Conservation (phyloP, 441 rosid species). For the Populus trichocarpa region DNA sequence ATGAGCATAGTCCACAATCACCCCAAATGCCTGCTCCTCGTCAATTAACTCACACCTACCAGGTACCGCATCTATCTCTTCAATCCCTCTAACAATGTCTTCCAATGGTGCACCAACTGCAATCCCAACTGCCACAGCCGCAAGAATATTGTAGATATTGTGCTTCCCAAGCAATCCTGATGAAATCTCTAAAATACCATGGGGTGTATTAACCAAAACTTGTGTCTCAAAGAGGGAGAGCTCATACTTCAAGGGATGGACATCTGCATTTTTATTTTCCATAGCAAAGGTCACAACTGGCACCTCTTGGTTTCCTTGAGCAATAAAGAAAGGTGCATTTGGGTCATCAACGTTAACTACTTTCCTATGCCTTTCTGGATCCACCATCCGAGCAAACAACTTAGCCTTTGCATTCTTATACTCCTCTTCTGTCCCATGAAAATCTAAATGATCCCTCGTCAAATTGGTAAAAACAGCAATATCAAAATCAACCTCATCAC, state of each 20-base stretch:
- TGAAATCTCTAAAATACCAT: conserved; percentile 85
- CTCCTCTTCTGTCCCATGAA: conserved; percentile 70
- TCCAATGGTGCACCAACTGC: conserved; percentile 92
- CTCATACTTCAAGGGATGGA: conserved; percentile 76
- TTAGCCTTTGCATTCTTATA: conserved; percentile 76
- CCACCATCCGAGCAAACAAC: conserved; percentile 82
- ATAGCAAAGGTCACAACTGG: conserved; percentile 90
- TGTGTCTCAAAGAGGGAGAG: conserved; percentile 87
- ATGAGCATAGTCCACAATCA: conserved; percentile 79
- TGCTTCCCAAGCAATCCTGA: conserved; percentile 87
- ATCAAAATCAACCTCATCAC: conserved; percentile 80
- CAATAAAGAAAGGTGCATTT: conserved; percentile 62
- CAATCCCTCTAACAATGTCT: conserved; percentile 88
- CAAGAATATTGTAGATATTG: conserved; percentile 86
- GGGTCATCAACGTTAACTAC: conserved; percentile 88
- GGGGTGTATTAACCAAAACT: conserved; percentile 81
- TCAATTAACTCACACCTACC: conserved; percentile 97
- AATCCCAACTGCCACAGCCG: conserved; percentile 89
- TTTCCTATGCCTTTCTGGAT: conserved; percentile 88
- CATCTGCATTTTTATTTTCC: conserved; percentile 84
- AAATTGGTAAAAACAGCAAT: conserved; percentile 83
- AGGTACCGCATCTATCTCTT: conserved; percentile 91
- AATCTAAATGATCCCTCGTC: conserved; percentile 52
- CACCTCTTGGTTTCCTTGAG: conserved; percentile 71
- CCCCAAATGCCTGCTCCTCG: conserved; percentile 94